A percentile compares a stretch with the other conserved stretches of the same genome.
These are phyloP conservation scores for Euphorbia pulcherrima DNA, from an alignment of 345 rosid species.

Conservation along the genomic window DNA sequence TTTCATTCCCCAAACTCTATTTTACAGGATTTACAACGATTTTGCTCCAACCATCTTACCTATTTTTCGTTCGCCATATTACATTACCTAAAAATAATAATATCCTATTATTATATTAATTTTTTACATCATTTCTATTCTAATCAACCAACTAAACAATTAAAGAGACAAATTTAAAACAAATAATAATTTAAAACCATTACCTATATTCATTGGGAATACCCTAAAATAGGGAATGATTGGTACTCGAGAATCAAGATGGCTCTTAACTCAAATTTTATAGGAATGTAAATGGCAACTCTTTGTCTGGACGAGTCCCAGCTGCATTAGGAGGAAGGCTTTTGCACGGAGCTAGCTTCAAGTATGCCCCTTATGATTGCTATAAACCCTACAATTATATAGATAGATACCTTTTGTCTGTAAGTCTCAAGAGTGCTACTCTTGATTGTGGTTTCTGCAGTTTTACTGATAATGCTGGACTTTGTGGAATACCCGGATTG, in stretches of 20 bases:
- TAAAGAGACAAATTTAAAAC: too few relatives aligned
- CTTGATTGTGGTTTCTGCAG: slow-evolving; percentile 40
- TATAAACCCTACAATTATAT: background rate
- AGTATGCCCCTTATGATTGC: slow-evolving; percentile 49
- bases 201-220: too few relatives aligned
- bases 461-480: slow-evolving; percentile 89
- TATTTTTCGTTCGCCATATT: too few relatives aligned
- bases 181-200: too few relatives aligned
- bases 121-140: too few relatives aligned
- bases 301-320: slow-evolving; percentile 81
- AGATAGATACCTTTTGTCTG: background rate
- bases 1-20: too few relatives aligned
- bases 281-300: slow-evolving; percentile 80
- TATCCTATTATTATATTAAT: too few relatives aligned
- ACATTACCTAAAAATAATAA: too few relatives aligned
- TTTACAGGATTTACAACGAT: too few relatives aligned
- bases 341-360: slow-evolving; percentile 89
- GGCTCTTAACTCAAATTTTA: slow-evolving; percentile 14
- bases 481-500: slow-evolving; percentile 96
- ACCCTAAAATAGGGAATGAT: too few relatives aligned
- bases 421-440: slow-evolving; percentile 11
- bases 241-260: background rate
- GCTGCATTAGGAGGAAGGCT: slow-evolving; percentile 88
- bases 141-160: too few relatives aligned
- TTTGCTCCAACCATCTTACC: too few relatives aligned